Conservation (phyloP, 2,329 filamentous ascomycete genomes). For the Aotearoamyces nothofagi region DNA sequence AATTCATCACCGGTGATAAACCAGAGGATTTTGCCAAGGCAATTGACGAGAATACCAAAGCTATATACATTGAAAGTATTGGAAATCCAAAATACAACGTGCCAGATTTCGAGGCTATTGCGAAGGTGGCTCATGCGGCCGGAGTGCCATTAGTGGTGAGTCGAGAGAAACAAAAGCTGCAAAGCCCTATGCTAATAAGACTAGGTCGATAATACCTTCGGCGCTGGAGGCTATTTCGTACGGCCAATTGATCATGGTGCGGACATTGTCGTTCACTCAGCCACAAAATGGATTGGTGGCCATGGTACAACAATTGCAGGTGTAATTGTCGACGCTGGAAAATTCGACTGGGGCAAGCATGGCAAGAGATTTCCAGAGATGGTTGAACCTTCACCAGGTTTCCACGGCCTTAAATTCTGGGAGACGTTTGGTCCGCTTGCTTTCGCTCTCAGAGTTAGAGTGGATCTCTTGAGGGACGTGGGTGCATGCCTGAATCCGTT, state of each 20-base stretch:
- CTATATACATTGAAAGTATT: constrained; percentile 81
- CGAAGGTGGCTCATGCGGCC: constrained; percentile 58
- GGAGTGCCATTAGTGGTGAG: constrained; percentile 37
- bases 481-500: constrained; percentile 78
- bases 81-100: constrained; percentile 91
- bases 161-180: constrained; percentile 8
- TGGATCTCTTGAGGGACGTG: constrained; percentile 81
- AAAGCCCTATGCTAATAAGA: constrained; percentile 4
- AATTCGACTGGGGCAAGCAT: constrained; percentile 86
- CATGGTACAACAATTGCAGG: constrained; percentile 88
- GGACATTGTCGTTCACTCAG: constrained; percentile 87
- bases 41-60: constrained; percentile 90
- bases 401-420: constrained; percentile 89
- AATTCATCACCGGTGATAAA: constrained; percentile 73
- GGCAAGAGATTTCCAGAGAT: constrained; percentile 82
- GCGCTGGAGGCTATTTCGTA: constrained; percentile 78
- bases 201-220: constrained; percentile 87
- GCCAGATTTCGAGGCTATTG: constrained; percentile 79
- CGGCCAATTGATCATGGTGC: constrained; percentile 81
- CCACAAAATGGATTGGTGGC: constrained; percentile 94
- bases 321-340: constrained; percentile 74
- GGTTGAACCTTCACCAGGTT: constrained; percentile 73
- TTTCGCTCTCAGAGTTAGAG: constrained; percentile 73
- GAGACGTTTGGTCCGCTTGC: constrained; percentile 75
- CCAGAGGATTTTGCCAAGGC: constrained; percentile 63